Evolutionary conservation across 2,329 filamentous ascomycete genomes (phyloP), one percentile per base, ranked within the genome.

Genomic region (Epichloe bromicola): DNA sequence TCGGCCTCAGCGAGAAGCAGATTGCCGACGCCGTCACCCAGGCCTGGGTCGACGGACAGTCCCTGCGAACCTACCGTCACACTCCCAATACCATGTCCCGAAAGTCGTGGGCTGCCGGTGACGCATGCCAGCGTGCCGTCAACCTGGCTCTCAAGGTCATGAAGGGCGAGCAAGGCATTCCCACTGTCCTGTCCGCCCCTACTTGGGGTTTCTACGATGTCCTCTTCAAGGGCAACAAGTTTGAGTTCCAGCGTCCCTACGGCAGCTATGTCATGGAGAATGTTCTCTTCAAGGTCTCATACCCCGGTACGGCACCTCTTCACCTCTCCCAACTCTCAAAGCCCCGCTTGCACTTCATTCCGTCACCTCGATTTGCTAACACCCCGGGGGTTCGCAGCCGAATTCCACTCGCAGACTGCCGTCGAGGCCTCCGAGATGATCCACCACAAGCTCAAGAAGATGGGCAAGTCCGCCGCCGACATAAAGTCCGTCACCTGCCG

Each of bases 231-330:
- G 89, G 89, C 72, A 88, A 94, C 63, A 87, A 87, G 71, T 98
- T 98, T 68, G 76, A 89, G 69, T 98, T 96, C 79, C 91, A 97
- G 77, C 83, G 93, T 56, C 82, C 85, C 53, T 98, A 98, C 66
- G 91, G 90, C 66, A 95, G 86, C 76, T 98, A 98, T 70, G 93
- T 98, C 59, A 98, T 98, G 93, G 93, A 98, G 82, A 98, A 97
- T 65, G 89, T 98, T 54, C 83, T 98, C 57, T 98, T 98, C 85
- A 98, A 98, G 81, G 93, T 98, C 54, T 98, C 93, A 44, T 97
- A 96, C 69, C 91, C 91, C 65, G 86, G 86, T 88, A 75, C 67
- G 78, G 67, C n/a, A n/a, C n/a, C 14, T 14, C 17, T 30, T 30
- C 26, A 30, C 26, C 8, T 30, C 15, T 1, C 20, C 46, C 42